Percentiles rank a stretch among this genome's conserved stretches.
Conservation (phyloP, 805 yeast species). For the Danielozyma ontarioensis region DNA sequence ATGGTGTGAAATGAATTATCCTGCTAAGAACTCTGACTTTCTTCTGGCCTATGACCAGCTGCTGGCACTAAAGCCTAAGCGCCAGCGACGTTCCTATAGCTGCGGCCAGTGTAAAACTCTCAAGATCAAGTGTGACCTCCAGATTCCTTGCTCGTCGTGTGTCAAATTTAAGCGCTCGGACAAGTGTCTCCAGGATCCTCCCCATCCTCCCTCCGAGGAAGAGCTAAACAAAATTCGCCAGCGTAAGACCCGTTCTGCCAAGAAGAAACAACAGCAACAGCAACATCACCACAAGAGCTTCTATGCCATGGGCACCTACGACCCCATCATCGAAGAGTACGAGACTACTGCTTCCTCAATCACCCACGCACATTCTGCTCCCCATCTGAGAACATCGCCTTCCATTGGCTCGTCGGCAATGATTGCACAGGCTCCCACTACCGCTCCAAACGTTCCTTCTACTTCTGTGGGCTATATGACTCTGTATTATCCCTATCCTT, state of each 20-base stretch:
- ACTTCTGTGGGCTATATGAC: no score
- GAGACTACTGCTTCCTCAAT: no score
- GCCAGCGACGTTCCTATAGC: slow-evolving; percentile 47
- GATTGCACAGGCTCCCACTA: no score
- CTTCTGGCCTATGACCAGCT: no score
- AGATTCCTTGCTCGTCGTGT: slow-evolving; percentile 45
- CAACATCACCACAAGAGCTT: background rate
- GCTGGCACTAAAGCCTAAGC: no score
- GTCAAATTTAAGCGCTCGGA: slow-evolving; percentile 29
- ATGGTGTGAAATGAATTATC: background rate
- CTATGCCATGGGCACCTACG: background rate
- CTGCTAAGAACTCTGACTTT: background rate
- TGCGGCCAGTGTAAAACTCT: slow-evolving; percentile 54
- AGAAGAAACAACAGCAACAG: background rate
- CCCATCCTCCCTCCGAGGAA: slow-evolving; percentile 40
- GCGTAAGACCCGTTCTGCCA: slow-evolving; percentile 18
- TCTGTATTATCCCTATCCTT: no score
- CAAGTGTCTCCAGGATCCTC: slow-evolving; percentile 36
- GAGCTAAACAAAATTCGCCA: slow-evolving; percentile 28
- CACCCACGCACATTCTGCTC: no score
- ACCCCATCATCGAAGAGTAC: background rate
- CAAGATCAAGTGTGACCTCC: slow-evolving; percentile 49
- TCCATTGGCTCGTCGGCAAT: no score
- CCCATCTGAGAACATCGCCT: no score
- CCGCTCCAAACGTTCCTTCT: no score